These are phyloP conservation scores for Tulasnella sp. DNA, from an alignment of 768 basidiomycete species.

Conservation along the genomic window DNA sequence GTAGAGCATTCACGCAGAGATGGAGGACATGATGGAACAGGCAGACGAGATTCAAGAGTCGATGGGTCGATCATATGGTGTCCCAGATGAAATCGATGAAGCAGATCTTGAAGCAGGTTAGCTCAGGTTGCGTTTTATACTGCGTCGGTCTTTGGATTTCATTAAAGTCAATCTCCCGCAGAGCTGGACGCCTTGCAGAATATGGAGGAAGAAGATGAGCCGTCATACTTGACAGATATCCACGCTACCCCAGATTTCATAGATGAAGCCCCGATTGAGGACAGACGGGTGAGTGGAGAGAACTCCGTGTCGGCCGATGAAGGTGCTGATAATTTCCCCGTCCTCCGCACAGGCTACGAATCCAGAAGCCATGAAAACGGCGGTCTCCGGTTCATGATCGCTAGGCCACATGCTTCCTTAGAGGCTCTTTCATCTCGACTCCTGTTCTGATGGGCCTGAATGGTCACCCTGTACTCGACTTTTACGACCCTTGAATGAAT, in stretches of 20 bases:
- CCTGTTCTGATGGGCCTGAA: background rate
- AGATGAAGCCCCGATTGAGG: constrained; percentile 74
- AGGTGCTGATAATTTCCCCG: background rate
- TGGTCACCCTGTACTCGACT: background rate
- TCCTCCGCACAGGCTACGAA: background rate
- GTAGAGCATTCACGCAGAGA: constrained; percentile 91
- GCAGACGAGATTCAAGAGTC: constrained; percentile 97
- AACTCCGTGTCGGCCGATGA: background rate
- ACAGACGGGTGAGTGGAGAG: constrained; percentile 1
- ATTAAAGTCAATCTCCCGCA: constrained; percentile 27
- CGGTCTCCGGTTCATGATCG: constrained; percentile 9
- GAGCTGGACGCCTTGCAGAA: constrained; percentile 76
- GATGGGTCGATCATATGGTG: constrained; percentile 84
- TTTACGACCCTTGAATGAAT: too few relatives aligned
- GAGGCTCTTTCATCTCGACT: background rate
- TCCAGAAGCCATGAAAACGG: constrained; percentile 16
- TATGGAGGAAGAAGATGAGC: constrained; percentile 72
- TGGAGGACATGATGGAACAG: constrained; percentile 95
- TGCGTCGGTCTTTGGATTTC: background rate
- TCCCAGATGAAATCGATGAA: constrained; percentile 96
- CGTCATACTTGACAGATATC: constrained; percentile 79
- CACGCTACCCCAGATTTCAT: constrained; percentile 87
- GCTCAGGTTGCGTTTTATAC: constrained; percentile 18
- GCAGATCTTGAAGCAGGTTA: constrained; percentile 91
- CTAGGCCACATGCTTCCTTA: background rate